phyloP scores from a whole-genome alignment of 2,329 filamentous ascomycete genomes.

The Ciborinia camelliae region DNA sequence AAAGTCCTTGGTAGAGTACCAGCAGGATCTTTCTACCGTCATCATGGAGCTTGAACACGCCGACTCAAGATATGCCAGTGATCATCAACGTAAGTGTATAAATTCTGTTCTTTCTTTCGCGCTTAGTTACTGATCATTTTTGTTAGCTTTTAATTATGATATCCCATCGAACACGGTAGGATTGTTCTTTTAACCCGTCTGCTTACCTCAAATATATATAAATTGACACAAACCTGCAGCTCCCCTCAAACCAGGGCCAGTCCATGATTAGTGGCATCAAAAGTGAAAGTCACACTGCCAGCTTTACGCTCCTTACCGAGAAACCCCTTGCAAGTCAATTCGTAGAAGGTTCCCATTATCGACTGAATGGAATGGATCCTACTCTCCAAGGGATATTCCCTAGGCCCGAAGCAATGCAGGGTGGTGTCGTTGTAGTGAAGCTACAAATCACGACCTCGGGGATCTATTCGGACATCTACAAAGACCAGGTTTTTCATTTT shows the following conservation, averaged over 20 bases:
- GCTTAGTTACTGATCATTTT: background rate
- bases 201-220: background rate
- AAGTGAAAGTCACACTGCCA: background rate
- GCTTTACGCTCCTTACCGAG: slow-evolving; percentile 12
- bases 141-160: slow-evolving; percentile 5
- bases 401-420: slow-evolving; percentile 4
- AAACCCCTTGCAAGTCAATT: slow-evolving; percentile 12
- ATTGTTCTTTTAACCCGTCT: background rate
- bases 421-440: background rate
- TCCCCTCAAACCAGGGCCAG: slow-evolving; percentile 8
- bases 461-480: slow-evolving; percentile 10
- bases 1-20: slow-evolving; percentile 1
- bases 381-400: background rate
- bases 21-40: slow-evolving; percentile 1
- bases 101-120: background rate
- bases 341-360: slow-evolving; percentile 12
- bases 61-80: slow-evolving; percentile 5
- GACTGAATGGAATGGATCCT: slow-evolving; percentile 9
- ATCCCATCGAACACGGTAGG: slow-evolving; percentile 1
- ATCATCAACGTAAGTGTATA: slow-evolving; percentile 1
- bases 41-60: slow-evolving; percentile 11
- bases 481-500: slow-evolving; percentile 6
- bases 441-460: slow-evolving; percentile 11
- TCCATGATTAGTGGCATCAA: slow-evolving; percentile 6
- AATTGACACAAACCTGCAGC: background rate